Conservation (phyloP, 2,329 filamentous ascomycete genomes). For the Periconia macrospinosa region DNA sequence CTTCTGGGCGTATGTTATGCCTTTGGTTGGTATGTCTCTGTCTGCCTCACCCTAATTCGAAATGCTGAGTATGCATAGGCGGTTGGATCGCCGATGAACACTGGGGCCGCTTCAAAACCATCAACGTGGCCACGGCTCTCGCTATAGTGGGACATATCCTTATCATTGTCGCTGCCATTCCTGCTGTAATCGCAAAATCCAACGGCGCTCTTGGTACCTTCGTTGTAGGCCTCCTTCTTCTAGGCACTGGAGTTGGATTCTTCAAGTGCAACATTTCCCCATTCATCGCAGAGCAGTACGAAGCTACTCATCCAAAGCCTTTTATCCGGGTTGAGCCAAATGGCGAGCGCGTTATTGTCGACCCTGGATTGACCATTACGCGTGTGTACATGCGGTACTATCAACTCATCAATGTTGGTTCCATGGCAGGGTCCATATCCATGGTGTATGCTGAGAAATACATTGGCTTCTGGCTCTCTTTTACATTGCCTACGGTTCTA, state of each 20-base stretch:
- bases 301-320: constrained; percentile 57
- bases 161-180: constrained; percentile 57
- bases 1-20: constrained; percentile 46
- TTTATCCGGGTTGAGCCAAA: constrained; percentile 56
- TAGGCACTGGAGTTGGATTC: constrained; percentile 51
- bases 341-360: constrained; percentile 70
- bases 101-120: constrained; percentile 65
- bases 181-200: constrained; percentile 46
- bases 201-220: constrained; percentile 55
- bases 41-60: not conserved
- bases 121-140: constrained; percentile 52
- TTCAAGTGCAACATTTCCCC: constrained; percentile 58
- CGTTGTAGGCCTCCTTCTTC: constrained; percentile 53
- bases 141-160: constrained; percentile 58
- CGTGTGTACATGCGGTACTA: constrained; percentile 57
- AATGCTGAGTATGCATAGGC: not conserved
- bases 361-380: constrained; percentile 68
- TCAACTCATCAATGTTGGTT: constrained; percentile 52
- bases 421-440: constrained; percentile 61
- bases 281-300: constrained; percentile 71
- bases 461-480: constrained; percentile 75
- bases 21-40: constrained; percentile 55
- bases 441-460: constrained; percentile 78
- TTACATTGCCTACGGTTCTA: constrained; percentile 66
- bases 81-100: constrained; percentile 59